phyloP scores from a whole-genome alignment of 352 stramenopile genomes.

The Blastocystis sp. region DNA sequence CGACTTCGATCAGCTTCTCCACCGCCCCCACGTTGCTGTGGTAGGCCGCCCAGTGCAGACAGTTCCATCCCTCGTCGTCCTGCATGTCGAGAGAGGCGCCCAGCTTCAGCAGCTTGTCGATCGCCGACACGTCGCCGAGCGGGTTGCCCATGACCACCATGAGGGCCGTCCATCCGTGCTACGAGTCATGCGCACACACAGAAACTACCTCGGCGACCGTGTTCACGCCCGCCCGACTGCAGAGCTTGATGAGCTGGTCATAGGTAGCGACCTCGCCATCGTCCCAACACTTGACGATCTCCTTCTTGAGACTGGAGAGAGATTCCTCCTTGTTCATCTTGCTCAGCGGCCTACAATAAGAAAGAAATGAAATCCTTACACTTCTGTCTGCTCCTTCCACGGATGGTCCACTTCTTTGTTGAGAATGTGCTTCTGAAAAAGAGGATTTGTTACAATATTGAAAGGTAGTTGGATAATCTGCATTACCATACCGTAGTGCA shows the following conservation, averaged over 20 bases:
- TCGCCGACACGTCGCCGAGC: background rate
- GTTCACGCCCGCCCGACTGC: background rate
- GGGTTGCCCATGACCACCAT: conserved; percentile 60
- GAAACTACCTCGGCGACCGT: background rate
- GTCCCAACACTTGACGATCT: conserved; percentile 51
- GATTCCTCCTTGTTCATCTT: conserved; percentile 48
- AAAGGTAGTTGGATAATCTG: conserved; percentile 51
- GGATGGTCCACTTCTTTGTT: conserved; percentile 15
- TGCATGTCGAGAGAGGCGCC: background rate
- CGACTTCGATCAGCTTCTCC: conserved; percentile 1
- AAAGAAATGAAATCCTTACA: background rate
- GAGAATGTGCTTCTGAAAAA: conserved; percentile 56
- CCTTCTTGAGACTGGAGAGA: background rate
- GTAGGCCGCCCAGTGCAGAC: conserved; percentile 51
- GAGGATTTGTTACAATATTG: conserved; percentile 49
- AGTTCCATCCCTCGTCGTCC: conserved; percentile 40
- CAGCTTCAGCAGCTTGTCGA: background rate
- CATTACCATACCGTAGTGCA: conserved; percentile 60
- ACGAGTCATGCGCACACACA: background rate
- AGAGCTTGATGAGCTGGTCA: background rate
- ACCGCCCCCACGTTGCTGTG: conserved; percentile 54
- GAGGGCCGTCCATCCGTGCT: conserved; percentile 43
- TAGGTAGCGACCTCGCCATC: conserved; percentile 45
- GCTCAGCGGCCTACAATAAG: conserved; percentile 8
- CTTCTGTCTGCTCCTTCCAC: conserved; percentile 35